Base-by-base conservation (phyloP, 352 stramenopile genomes). In the Phytopythium chamaehyphon region DNA sequence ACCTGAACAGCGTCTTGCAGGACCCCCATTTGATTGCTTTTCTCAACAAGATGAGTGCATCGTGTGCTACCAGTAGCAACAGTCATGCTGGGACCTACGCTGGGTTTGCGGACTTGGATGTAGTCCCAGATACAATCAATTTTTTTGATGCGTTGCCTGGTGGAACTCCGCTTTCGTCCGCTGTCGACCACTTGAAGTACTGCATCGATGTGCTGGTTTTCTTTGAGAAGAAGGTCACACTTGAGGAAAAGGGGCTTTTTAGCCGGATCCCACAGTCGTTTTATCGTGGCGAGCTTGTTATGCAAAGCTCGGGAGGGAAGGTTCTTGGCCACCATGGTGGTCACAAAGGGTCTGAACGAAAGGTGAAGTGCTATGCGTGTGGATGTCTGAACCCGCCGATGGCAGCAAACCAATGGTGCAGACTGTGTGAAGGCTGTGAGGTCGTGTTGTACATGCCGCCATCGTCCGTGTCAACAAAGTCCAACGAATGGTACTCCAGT, bases 201-300 rank as follows among this genome's bases (percentile, higher is more conserved):
- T 89, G 74, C 38, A 62, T 93, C 14, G 84, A 95, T 48, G 83
- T 93, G 28, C 67, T 95, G 19, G 73, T 93, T 26, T 91, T 90
- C 45, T 92, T 95, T 47, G 84, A 95, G 51, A 95, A 95, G 50
- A 79, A 92, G 40, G 79, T 92, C 10, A 91, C 81, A 5, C 40
- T 90, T 21, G 78, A 76, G 12, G 73, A 88, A 52, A 71, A 75
- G 45, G 69, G 69, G 8, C 49, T 88, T 1, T 90, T 93, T 51
- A 73, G 76, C 18, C 76, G 76, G 12, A 68, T 95, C 0, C 84
- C 84, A 8, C 62, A 86, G 26, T 89, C 82, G 21, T 90, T 95
- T 35, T 84, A 73, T 40, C 82, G 84, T 18, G 84, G 84, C 2
- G 82, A 95, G 49, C 54, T 91, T 2, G 57, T 90, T n/a, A 83